Percentiles rank a stretch among this genome's conserved stretches.
phyloP scores from a whole-genome alignment of 306 rosid species.

The Oemleria cerasiformis region DNA sequence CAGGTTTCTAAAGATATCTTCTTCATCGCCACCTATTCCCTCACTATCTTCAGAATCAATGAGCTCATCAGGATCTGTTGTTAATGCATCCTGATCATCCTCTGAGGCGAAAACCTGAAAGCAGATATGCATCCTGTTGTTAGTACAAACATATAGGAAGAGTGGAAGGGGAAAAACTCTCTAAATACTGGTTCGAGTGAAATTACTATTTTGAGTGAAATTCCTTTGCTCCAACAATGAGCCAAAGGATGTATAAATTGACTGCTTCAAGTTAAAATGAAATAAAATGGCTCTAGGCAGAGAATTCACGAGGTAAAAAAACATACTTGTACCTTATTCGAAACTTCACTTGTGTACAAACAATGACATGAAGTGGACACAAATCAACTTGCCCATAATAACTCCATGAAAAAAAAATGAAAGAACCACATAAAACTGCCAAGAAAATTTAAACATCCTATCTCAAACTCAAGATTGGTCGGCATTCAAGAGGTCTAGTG shows the following conservation, averaged over 20 bases:
- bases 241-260: not conserved
- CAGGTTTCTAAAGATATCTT: slow-evolving; percentile 90
- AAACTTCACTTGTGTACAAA: not conserved
- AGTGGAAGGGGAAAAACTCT: slow-evolving; percentile 10
- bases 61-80: slow-evolving; percentile 97
- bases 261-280: not conserved
- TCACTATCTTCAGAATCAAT: slow-evolving; percentile 95
- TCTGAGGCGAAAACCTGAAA: slow-evolving; percentile 90
- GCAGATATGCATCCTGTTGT: slow-evolving; percentile 1
- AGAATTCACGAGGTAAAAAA: not conserved
- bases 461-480: not conserved
- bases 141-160: not conserved
- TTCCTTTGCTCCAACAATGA: not conserved
- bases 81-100: slow-evolving; percentile 95
- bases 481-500: not conserved
- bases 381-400: not conserved
- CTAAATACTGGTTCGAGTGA: not conserved
- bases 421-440: slow-evolving; percentile 1
- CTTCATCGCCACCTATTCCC: slow-evolving; percentile 97
- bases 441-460: not conserved
- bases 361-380: not conserved
- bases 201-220: not conserved
- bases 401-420: not conserved
- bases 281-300: not conserved
- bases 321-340: not conserved